These are phyloP conservation scores for Acanthamoeba castellanii DNA, from an alignment of 208 protist species.

Conservation along the genomic window DNA sequence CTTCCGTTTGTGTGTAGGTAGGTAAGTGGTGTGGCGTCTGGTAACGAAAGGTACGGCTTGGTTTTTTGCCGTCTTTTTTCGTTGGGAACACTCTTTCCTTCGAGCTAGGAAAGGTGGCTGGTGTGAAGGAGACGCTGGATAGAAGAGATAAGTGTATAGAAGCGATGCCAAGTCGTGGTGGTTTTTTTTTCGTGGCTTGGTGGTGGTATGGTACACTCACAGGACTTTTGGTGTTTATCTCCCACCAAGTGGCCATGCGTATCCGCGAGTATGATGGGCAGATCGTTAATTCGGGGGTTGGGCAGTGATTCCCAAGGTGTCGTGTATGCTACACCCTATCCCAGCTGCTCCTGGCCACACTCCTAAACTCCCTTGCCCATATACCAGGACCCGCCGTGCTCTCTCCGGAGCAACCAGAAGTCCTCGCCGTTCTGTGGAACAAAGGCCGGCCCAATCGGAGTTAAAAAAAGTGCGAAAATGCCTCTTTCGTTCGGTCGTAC, in stretches of 20 bases:
- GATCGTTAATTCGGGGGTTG: background rate
- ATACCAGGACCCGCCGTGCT: background rate
- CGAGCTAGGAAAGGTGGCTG: background rate
- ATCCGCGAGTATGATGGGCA: background rate
- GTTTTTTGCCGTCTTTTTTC: background rate
- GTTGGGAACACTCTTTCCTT: background rate
- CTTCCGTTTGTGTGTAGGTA: background rate
- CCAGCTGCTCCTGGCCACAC: background rate
- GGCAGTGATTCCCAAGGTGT: no score
- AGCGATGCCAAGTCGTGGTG: background rate
- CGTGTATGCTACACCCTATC: background rate
- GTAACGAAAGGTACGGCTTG: background rate
- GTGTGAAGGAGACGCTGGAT: background rate
- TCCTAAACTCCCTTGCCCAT: background rate
- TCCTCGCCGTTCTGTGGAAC: background rate
- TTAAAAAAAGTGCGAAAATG: no score
- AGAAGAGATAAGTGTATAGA: background rate
- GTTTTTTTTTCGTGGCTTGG: no score
- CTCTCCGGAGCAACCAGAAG: background rate
- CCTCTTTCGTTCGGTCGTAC: background rate
- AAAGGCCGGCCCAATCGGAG: background rate
- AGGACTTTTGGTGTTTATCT: no score
- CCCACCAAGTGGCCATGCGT: no score
- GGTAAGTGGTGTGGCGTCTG: background rate
- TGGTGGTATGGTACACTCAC: no score